Evolutionary conservation across 2,329 filamentous ascomycete genomes (phyloP), one percentile per base, ranked within the genome.

Genomic region (Byssochlamys sp.): DNA sequence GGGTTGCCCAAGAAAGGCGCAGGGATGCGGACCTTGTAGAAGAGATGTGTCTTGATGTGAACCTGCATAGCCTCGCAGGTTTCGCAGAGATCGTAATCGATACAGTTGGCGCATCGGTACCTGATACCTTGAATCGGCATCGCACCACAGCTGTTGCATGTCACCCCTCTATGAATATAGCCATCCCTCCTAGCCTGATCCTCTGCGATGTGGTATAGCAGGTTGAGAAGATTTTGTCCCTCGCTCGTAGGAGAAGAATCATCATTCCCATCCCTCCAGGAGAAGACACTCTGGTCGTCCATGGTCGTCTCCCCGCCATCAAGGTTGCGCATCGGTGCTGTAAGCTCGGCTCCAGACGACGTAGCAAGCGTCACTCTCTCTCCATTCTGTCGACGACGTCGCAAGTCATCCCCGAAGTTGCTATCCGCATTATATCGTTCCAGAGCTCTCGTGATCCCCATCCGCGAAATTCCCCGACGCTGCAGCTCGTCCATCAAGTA

Each of bases 71-170:
- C 78, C 75, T 99, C 92, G 75, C 94, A 99, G 6, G 86, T 86
- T 69, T 96, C 91, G 77, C 94, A 99, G 1, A 99, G 83, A 70
- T 99, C 94, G 69, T 91, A 97, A 73, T 99, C 92, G 62, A 89
- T 85, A 70, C 94, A 99, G 75, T 99, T 97, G 65, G 91, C 87
- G 73, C 94, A 99, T 59, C 91, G 88, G 76, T 95, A 99, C 58
- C 94, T 84, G 60, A 96, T 88, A 14, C 94, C 94, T 55, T 90
- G 87, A 60, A 99, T 97, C 11, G 94, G 92, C 54, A 89, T 85
- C 66, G 88, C 85, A 57, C 89, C 89, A 66, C 94, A 99, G 54
- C 85, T 85, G 71, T 97, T 96, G 71, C 94, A 99, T 39, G 87
- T 88, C 60, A 95, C 95, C 11, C 94, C 92, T 11, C 92, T 83